A percentile compares a stretch with the other conserved stretches of the same genome.
Evolutionary conservation across 331 rosid species (phyloP).

Genomic region (Telfairia occidentalis): DNA sequence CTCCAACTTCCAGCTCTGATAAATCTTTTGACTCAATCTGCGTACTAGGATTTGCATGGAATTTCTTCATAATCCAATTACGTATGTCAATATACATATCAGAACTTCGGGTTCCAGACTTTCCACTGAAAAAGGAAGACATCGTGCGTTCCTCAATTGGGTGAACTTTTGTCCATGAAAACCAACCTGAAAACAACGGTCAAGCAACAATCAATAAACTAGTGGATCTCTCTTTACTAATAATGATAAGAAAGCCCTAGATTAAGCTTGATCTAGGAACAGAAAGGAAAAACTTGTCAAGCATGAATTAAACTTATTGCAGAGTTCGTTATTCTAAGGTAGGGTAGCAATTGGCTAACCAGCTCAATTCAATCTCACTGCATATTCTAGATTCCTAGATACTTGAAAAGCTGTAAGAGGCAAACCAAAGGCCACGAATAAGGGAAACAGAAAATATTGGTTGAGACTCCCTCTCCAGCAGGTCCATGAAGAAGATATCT

Average conservation of each 20-base stretch:
- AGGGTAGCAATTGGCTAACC: not conserved
- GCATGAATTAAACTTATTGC: not conserved
- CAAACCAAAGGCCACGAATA: not conserved
- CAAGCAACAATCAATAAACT: not conserved
- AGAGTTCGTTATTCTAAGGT: not conserved
- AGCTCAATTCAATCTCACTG: not conserved
- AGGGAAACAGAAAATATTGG: not conserved
- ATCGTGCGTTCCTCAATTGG: slow-evolving; percentile 57
- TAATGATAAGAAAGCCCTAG: not conserved
- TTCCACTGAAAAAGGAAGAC: slow-evolving; percentile 65
- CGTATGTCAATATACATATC: slow-evolving; percentile 59
- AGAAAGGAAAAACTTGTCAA: not conserved
- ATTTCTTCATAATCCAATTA: slow-evolving; percentile 63
- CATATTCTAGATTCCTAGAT: not conserved
- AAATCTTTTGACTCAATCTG: slow-evolving; percentile 59
- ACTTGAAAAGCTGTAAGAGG: not conserved
- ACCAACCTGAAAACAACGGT: slow-evolving; percentile 66
- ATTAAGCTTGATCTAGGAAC: not conserved
- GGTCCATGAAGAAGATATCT: not conserved
- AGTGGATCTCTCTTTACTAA: not conserved
- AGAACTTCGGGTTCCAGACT: slow-evolving; percentile 46
- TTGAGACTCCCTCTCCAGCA: not conserved
- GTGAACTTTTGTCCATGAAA: slow-evolving; percentile 60
- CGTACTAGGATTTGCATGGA: slow-evolving; percentile 40
- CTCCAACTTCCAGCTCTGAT: slow-evolving; percentile 66